A percentile compares a stretch with the other conserved stretches of the same genome.
These are phyloP conservation scores for Plasmodiophora brassicae DNA, from an alignment of 208 protist genomes.

Conservation along the genomic window DNA sequence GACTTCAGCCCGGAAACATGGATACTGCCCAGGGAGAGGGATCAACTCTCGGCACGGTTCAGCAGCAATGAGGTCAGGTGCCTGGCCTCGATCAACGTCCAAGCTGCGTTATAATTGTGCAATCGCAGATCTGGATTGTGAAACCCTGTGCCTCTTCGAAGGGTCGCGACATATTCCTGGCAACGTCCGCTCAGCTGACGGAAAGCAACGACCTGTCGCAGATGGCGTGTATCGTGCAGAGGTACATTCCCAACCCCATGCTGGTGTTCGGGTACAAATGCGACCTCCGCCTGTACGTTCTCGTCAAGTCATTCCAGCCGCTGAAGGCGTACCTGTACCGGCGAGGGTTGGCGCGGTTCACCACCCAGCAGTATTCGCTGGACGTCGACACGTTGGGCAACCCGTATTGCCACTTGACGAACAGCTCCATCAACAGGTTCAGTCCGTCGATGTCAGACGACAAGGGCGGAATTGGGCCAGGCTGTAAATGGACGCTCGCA, in stretches of 20 bases:
- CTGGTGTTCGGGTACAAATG: slow-evolving; percentile 50
- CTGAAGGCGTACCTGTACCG: slow-evolving; percentile 34
- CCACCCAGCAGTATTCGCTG: not conserved
- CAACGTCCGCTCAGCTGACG: not conserved
- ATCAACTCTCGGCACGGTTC: not conserved
- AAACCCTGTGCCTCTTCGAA: slow-evolving; percentile 1
- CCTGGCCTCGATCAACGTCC: not conserved
- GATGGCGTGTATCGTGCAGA: slow-evolving; percentile 28
- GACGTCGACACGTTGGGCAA: not conserved
- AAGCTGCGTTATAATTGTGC: not conserved
- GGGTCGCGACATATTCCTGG: not conserved
- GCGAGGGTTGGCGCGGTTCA: slow-evolving; percentile 33
- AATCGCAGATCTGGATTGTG: not conserved
- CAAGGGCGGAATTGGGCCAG: not conserved
- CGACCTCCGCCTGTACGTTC: slow-evolving; percentile 41
- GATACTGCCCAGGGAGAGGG: not conserved
- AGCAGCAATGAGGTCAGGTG: not conserved
- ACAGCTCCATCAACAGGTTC: slow-evolving; percentile 27
- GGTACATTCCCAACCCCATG: slow-evolving; percentile 49
- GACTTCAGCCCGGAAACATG: not conserved
- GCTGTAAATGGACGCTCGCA: not conserved
- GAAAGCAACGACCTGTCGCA: not conserved
- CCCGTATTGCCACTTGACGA: not conserved
- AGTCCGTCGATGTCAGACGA: not conserved
- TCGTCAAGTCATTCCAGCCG: slow-evolving; percentile 39